phyloP scores from a whole-genome alignment of 176 grass and related monocot genomes.

The Dendrocalamus sinicus region DNA sequence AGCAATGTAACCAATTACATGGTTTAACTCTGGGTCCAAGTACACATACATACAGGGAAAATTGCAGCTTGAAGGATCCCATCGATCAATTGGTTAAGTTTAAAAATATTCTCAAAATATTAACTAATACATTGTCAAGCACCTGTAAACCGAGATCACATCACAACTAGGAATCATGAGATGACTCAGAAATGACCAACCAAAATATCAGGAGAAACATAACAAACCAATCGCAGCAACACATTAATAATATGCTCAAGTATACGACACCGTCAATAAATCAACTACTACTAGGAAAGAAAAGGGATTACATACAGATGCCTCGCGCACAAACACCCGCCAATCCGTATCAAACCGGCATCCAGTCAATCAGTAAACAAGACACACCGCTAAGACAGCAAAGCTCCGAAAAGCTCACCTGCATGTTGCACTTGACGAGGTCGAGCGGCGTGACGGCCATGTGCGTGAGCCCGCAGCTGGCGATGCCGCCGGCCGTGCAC shows the following conservation, averaged over 20 bases:
- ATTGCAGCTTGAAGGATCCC: background rate
- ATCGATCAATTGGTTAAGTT: background rate
- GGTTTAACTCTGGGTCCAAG: background rate
- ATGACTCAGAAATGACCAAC: background rate
- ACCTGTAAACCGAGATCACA: background rate
- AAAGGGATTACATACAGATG: background rate
- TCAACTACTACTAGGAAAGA: background rate
- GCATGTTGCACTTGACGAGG: conserved; percentile 97
- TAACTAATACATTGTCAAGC: background rate
- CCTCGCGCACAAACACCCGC: background rate
- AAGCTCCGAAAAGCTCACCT: conserved; percentile 46
- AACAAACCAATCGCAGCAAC: background rate
- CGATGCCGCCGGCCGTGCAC: conserved; percentile 76
- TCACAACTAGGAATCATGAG: background rate
- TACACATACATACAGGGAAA: background rate
- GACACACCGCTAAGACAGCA: background rate
- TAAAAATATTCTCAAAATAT: background rate
- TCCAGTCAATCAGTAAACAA: background rate
- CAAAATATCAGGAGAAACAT: background rate
- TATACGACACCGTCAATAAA: background rate
- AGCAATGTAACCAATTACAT: background rate
- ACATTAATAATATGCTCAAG: background rate
- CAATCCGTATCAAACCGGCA: background rate
- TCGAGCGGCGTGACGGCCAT: conserved; percentile 90
- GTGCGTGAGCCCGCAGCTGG: conserved; percentile 88